Base-by-base conservation (phyloP, 2,329 filamentous ascomycete species). In the Colletotrichum higginsianum region DNA sequence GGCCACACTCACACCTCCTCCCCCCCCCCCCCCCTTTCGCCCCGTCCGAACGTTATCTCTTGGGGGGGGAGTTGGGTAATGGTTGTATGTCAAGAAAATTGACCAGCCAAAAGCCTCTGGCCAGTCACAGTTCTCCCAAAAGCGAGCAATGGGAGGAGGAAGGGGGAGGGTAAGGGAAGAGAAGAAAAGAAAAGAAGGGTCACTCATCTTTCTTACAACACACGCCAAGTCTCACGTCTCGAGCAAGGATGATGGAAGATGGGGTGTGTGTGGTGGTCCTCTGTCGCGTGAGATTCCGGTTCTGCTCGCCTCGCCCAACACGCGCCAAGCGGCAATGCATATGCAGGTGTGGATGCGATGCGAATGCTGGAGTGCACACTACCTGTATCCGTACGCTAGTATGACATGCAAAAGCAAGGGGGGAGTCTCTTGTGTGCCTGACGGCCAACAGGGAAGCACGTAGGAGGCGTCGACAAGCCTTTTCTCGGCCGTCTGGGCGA, bases 381-480 rank as follows among this genome's bases (percentile, higher is more conserved):
- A 26, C 26, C 26, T 26, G 26, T 26, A 26, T 26, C 26, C 26
- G 26, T 26, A 26, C 26, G 26, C 26, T 30, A 30, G 5, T 8
- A 8, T 30, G 30, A 62, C 26, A 53, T 63, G 61, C 60, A 60
- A 26, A 30, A 30, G 30, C 30, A 30, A 26, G 60, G 66, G 35
- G 21, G n/a, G 16, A 21, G 16, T 38, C 8, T 9, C 42, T 15
- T 7, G 12, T 40, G 21, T 46, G 47, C 30, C 30, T 30, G 30
- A 30, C 30, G 30, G 30, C 30, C 5, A 30, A 2, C 67, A 60
- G 53, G 61, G 67, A 69, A 66, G 38, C 16, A 47, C 55, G 67
- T 60, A 21, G 46, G 61, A 56, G 63, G 55, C 63, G 63, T 71
- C 56, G 67, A 71, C 63, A 67, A 71, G 67, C 50, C n/a, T 67